A percentile compares a stretch with the other conserved stretches of the same genome.
phyloP scores from a whole-genome alignment of 192 early-diverging fungal species.

The Neocallimastix lanati region DNA sequence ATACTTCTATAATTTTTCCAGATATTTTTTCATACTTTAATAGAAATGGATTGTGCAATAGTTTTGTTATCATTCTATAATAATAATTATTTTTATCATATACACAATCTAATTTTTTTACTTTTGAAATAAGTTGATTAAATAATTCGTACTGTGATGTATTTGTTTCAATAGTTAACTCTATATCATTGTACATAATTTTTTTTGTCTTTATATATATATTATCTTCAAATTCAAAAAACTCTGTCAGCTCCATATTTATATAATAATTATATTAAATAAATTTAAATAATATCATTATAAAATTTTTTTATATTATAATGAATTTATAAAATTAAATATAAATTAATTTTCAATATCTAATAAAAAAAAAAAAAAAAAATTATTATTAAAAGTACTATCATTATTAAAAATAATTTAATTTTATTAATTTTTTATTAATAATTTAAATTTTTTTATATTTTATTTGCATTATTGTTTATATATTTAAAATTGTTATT shows the following conservation, averaged over 20 bases:
- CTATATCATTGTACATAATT: background rate
- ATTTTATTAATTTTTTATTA: no score
- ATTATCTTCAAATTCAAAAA: background rate
- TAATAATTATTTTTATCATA: background rate
- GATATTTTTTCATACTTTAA: background rate
- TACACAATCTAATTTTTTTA: background rate
- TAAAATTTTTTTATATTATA: no score
- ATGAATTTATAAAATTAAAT: no score
- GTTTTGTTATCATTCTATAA: background rate
- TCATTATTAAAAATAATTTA: no score
- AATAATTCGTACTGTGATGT: background rate
- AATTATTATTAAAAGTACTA: no score
- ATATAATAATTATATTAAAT: no score
- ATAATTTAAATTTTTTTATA: no score
- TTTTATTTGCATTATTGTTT: no score
- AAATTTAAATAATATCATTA: no score
- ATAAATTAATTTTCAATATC: no score
- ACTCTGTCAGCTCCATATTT: background rate
- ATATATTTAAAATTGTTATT: no score
- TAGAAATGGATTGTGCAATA: background rate
- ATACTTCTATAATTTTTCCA: background rate
- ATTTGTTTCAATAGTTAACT: background rate
- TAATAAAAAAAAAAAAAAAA: no score
- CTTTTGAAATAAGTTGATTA: background rate
- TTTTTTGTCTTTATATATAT: background rate